Evolutionary conservation across 2,329 filamentous ascomycete genomes (phyloP).

Genomic region (Bipolaris sorokiniana): DNA sequence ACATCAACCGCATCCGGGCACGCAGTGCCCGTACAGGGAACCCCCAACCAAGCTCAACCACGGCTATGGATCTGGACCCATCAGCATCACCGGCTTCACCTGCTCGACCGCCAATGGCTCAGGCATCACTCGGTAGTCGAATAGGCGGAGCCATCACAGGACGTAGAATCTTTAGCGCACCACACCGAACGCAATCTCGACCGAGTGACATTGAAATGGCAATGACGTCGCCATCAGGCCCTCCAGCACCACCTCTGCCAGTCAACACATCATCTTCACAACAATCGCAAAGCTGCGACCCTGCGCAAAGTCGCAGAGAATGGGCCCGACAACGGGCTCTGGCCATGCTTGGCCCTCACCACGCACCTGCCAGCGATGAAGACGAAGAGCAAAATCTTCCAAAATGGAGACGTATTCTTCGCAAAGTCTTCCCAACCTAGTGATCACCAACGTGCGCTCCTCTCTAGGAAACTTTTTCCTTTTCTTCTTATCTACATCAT

Average conservation of each 20-base stretch:
- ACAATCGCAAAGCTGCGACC: slow-evolving; percentile 17
- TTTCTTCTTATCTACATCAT: slow-evolving; percentile 6
- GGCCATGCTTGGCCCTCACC: slow-evolving; percentile 50
- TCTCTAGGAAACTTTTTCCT: background rate
- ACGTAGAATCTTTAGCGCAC: slow-evolving; percentile 43
- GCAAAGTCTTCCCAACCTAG: slow-evolving; percentile 45
- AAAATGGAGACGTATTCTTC: slow-evolving; percentile 37
- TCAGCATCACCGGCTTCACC: slow-evolving; percentile 1
- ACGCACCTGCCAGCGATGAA: slow-evolving; percentile 28
- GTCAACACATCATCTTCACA: background rate
- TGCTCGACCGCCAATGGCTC: slow-evolving; percentile 15
- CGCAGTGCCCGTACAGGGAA: slow-evolving; percentile 37
- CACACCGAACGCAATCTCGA: slow-evolving; percentile 26
- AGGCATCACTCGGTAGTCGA: slow-evolving; percentile 34
- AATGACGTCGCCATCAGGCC: slow-evolving; percentile 2
- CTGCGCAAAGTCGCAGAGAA: slow-evolving; percentile 47
- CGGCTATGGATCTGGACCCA: slow-evolving; percentile 1
- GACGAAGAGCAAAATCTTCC: slow-evolving; percentile 31
- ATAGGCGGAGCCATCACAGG: slow-evolving; percentile 32
- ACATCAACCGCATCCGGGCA: slow-evolving; percentile 66
- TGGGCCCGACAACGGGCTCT: slow-evolving; percentile 55
- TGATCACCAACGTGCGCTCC: slow-evolving; percentile 2
- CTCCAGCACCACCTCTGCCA: background rate
- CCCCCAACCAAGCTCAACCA: slow-evolving; percentile 5
- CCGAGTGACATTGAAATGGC: slow-evolving; percentile 44